A percentile compares a stretch with the other conserved stretches of the same genome.
Conservation (phyloP, 768 basidiomycete genomes). For the Fistulinella prunicolor region DNA sequence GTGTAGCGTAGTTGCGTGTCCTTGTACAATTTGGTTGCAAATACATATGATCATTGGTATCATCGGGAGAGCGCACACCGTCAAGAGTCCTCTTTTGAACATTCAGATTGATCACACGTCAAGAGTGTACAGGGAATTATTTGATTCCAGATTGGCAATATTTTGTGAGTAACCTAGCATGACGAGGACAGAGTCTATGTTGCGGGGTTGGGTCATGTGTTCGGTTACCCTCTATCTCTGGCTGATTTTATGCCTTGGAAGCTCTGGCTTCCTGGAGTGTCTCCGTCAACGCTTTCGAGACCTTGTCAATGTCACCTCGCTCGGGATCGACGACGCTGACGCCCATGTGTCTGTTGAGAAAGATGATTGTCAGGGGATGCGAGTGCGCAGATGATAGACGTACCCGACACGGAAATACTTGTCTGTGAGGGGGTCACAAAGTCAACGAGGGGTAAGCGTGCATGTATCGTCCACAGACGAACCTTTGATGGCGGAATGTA, state of each 20-base stretch:
- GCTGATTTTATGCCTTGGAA: conserved; percentile 11
- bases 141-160: not conserved
- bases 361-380: not conserved
- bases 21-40: too few species aligned
- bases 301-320: conserved; percentile 72
- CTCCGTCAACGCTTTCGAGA: conserved; percentile 64
- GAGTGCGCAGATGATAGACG: conserved; percentile 21
- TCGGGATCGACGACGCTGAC: conserved; percentile 66
- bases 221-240: not conserved
- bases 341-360: conserved; percentile 76
- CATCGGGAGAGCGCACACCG: too few species aligned
- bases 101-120: too few species aligned
- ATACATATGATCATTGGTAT: too few species aligned
- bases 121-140: too few species aligned
- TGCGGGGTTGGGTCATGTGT: not conserved
- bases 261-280: conserved; percentile 40
- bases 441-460: conserved; percentile 1
- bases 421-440: conserved; percentile 38
- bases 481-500: conserved; percentile 84
- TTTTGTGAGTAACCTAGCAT: not conserved
- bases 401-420: conserved; percentile 91
- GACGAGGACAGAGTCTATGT: too few species aligned
- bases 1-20: too few species aligned
- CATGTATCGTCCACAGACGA: conserved; percentile 15
- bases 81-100: too few species aligned